These are phyloP conservation scores for Pseudoscleropodium purum DNA, from an alignment of 225 moss, liverwort and hornwort species.

Conservation along the genomic window DNA sequence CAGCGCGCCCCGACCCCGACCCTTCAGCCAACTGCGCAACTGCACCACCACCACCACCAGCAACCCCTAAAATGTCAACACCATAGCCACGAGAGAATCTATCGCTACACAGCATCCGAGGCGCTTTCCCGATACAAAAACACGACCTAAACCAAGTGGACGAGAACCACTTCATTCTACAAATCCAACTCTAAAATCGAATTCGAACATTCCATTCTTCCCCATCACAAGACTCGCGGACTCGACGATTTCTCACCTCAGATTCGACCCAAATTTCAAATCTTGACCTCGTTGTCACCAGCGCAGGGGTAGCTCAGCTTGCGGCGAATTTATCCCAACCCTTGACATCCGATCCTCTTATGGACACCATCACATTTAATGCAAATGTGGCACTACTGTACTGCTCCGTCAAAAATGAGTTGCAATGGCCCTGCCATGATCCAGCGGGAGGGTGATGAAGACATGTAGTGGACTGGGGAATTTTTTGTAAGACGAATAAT, in stretches of 20 bases:
- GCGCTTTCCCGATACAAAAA: background rate
- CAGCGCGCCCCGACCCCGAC: background rate
- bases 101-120: background rate
- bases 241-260: background rate
- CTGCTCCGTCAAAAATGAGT: background rate
- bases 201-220: background rate
- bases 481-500: background rate
- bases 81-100: background rate
- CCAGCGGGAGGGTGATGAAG: background rate
- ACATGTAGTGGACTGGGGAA: background rate
- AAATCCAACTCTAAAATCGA: background rate
- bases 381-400: background rate
- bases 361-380: background rate
- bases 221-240: background rate
- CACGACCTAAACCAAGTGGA: background rate
- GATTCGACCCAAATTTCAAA: background rate
- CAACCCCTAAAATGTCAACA: background rate
- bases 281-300: background rate
- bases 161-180: background rate
- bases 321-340: background rate
- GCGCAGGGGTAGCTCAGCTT: background rate
- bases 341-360: background rate
- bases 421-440: background rate
- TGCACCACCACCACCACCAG: background rate
- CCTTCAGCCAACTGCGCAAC: background rate